Evolutionary conservation across 1,284 basidiomycete species (phyloP), one percentile per base, ranked within the genome.

Genomic region (Dichomitus squalens): DNA sequence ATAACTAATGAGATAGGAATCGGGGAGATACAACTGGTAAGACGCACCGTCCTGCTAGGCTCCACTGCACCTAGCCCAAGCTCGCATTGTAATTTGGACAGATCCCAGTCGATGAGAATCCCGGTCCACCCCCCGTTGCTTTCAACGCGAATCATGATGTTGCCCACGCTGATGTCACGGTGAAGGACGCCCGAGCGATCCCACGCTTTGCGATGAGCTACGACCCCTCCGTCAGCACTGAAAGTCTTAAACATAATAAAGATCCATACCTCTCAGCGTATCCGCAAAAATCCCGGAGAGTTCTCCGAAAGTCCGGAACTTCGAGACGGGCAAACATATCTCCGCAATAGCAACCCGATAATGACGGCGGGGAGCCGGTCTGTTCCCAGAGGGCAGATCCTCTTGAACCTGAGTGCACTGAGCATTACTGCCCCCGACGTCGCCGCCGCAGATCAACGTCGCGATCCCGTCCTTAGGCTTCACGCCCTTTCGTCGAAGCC

Each of bases 141-240:
- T 16, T 53, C n/a, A 9, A 20, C 11, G 23, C 14, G 21, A 27
- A 61, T 58, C 40, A 61, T 41, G 38, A 61, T 58, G 27, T 61
- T 61, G 6, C 49, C 53, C 9, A 53, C 40, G 33, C 56, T 58
- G 14, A 61, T 36, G 31, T 61, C 60, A 7, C 60, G 49, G n/a
- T 61, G 60, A 2, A 57, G 38, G 12, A 57, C 46, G 0, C 25
- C 23, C 0, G 55, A 50, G 8, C 23, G 18, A 4, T 14, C 29
- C 55, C 55, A 57, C 7, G 55, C 55, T 4, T 36, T 12, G 2
- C 14, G 18, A n/a, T 57, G 55, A n/a, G 33, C 55, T 57, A 27
- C 3, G 3, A 18, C 29, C 12, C 8, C 11, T 7, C 9, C 12
- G n/a, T 44, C 29, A 49, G 20, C 11, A 5, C 18, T 20, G 23